phyloP scores from a whole-genome alignment of 148 eudicot genomes.

The Vaccinium macrocarpon region DNA sequence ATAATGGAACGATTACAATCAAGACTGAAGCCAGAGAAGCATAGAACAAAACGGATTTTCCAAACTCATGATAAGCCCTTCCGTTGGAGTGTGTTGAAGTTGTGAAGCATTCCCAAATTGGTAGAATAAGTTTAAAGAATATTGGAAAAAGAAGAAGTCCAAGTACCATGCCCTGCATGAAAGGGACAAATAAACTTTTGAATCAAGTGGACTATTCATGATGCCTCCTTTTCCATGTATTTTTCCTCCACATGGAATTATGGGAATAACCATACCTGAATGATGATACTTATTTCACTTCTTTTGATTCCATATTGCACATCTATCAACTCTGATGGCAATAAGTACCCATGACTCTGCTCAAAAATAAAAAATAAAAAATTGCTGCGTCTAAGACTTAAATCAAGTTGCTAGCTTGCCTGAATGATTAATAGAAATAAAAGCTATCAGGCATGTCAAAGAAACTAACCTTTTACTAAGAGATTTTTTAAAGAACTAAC shows the following conservation, averaged over 20 bases:
- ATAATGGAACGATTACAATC: slow-evolving; percentile 51
- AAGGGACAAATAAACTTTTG: slow-evolving; percentile 9
- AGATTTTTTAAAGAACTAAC: slow-evolving; percentile 32
- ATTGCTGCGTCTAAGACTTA: neutral
- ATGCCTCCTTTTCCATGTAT: neutral
- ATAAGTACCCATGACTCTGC: slow-evolving; percentile 37
- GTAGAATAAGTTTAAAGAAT: slow-evolving; percentile 43
- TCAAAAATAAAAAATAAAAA: slow-evolving; percentile 13
- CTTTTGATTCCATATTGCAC: slow-evolving; percentile 41
- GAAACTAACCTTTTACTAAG: slow-evolving; percentile 10
- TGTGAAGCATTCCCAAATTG: slow-evolving; percentile 28
- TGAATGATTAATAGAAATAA: neutral
- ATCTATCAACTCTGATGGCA: slow-evolving; percentile 29
- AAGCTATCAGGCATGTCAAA: slow-evolving; percentile 1
- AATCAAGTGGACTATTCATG: neutral
- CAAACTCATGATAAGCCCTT: slow-evolving; percentile 36
- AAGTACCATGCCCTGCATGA: slow-evolving; percentile 69
- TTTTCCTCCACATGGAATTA: neutral
- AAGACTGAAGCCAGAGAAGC: slow-evolving; percentile 44
- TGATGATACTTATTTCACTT: slow-evolving; percentile 75
- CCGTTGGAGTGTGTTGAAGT: slow-evolving; percentile 25
- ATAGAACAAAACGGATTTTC: slow-evolving; percentile 61
- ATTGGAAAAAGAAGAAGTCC: slow-evolving; percentile 81
- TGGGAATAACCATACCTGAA: slow-evolving; percentile 52
- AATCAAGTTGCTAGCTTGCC: slow-evolving; percentile 2